Evolutionary conservation across 371 early-diverging fungal genomes (phyloP), one percentile per base, ranked within the genome.

Genomic region (Choanephora cucurbitarum): DNA sequence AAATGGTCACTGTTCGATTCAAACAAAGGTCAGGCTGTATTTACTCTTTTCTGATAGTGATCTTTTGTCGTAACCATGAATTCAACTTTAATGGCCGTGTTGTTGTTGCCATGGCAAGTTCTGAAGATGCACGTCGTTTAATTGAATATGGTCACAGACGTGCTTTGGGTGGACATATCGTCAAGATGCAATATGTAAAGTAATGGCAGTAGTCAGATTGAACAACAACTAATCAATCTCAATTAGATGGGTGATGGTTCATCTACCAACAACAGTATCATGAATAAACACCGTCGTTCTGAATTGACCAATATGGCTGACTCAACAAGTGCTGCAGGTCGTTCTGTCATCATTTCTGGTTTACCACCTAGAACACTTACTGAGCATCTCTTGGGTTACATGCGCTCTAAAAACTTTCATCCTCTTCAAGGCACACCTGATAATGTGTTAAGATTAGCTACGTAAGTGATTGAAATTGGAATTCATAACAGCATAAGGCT

Each of bases 31-130:
- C n/a, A n/a, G n/a, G n/a, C n/a, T n/a, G n/a, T n/a, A n/a, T n/a
- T n/a, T n/a, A n/a, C n/a, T n/a, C n/a, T n/a, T n/a, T n/a, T n/a
- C n/a, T 45, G 40, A 13, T 60, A 78, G 79, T 71, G 21, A 53
- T 73, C 17, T 75, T 78, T 53, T 54, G 61, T 43, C 73, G 79
- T 24, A 66, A 37, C n/a, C 47, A 55, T 13, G 57, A 65, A 39
- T 73, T 78, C 52, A 59, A 63, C 32, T 70, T 79, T 44, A 43
- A 34, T 11, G 75, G 75, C n/a, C 60, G 67, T 15, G 70, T 69
- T 53, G 18, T 75, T n/a, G 62, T 79, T 10, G 47, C 52, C 7
- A 67, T 79, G 67, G 22, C 56, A 11, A 50, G 37, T 23, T 9
- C 62, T 24, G 69, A 67, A 8, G 68, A 75, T 52, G 79, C 73